Evolutionary conservation across 371 early-diverging fungal genomes (phyloP).

Genomic region (Gilbertella persicaria): DNA sequence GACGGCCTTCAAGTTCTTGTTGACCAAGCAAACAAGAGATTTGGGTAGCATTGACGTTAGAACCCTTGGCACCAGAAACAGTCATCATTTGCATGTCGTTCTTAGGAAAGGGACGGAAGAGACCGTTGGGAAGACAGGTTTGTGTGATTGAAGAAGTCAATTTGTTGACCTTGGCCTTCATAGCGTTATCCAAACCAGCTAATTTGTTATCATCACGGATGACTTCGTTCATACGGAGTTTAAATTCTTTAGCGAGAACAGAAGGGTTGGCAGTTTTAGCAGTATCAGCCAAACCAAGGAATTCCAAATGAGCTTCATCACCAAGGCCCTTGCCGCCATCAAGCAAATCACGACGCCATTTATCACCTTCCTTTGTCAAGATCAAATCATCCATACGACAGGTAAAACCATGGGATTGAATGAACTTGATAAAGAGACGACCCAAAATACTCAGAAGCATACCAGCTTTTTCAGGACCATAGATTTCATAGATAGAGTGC

Average conservation of each 20-base stretch:
- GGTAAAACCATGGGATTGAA: slow-evolving; percentile 93
- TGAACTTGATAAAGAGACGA: slow-evolving; percentile 91
- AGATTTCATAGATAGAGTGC: slow-evolving; percentile 97
- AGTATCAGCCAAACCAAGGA: slow-evolving; percentile 66
- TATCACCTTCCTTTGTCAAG: slow-evolving; percentile 83
- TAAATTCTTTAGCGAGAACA: slow-evolving; percentile 56
- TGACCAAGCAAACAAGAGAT: slow-evolving; percentile 99
- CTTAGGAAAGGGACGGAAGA: slow-evolving; percentile 86
- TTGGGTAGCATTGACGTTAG: slow-evolving; percentile 97
- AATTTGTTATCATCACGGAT: slow-evolving; percentile 89
- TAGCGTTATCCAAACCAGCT: slow-evolving; percentile 89
- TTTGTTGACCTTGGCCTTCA: slow-evolving; percentile 86
- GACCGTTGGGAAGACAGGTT: slow-evolving; percentile 81
- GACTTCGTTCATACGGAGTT: slow-evolving; percentile 75
- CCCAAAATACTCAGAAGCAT: slow-evolving; percentile 93
- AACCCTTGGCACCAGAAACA: slow-evolving; percentile 99
- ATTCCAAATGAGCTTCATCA: slow-evolving; percentile 69
- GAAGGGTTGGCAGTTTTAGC: slow-evolving; percentile 41
- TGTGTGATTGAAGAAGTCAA: slow-evolving; percentile 84
- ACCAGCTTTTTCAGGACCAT: slow-evolving; percentile 93
- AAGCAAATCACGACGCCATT: slow-evolving; percentile 72
- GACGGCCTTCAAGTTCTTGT: slow-evolving; percentile 99
- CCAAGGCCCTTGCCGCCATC: slow-evolving; percentile 59
- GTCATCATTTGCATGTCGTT: slow-evolving; percentile 99
- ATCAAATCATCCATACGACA: slow-evolving; percentile 99